These are phyloP conservation scores for Leccinum arenicola DNA, from an alignment of 768 basidiomycete species.

Conservation along the genomic window DNA sequence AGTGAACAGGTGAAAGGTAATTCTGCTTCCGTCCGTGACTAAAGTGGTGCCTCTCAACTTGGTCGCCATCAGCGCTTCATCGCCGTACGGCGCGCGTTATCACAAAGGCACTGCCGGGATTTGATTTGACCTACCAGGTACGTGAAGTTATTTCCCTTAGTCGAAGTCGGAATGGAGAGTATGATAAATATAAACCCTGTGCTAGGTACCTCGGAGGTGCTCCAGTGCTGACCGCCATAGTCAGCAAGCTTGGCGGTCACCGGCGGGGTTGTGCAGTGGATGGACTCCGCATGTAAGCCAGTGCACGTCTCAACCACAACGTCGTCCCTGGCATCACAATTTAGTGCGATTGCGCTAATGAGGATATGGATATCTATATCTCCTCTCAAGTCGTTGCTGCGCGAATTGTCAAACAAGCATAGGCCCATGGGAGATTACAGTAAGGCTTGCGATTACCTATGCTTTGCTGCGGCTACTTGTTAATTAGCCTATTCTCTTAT, in stretches of 20 bases:
- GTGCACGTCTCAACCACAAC: constrained; percentile 6
- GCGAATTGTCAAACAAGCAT: background rate
- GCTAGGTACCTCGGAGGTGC: background rate
- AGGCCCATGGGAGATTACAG: background rate
- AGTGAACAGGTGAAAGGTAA: background rate
- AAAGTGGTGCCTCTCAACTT: background rate
- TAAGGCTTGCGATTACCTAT: background rate
- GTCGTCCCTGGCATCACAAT: background rate
- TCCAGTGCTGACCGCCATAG: too few species aligned
- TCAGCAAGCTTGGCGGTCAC: background rate
- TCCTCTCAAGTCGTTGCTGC: background rate
- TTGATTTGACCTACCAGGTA: background rate
- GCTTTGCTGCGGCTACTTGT: background rate
- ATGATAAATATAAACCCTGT: background rate
- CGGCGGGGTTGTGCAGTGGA: background rate
- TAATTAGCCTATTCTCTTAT: background rate
- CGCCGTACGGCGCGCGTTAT: background rate
- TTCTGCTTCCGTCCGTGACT: background rate
- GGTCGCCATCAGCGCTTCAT: background rate
- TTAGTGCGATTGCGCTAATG: background rate
- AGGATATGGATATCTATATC: background rate
- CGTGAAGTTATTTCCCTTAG: background rate
- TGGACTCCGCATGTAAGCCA: background rate
- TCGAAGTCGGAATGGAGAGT: background rate
- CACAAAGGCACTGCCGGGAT: background rate